Evolutionary conservation across 106 monocot genomes (phyloP).

Genomic region (Triglochin maritima): DNA sequence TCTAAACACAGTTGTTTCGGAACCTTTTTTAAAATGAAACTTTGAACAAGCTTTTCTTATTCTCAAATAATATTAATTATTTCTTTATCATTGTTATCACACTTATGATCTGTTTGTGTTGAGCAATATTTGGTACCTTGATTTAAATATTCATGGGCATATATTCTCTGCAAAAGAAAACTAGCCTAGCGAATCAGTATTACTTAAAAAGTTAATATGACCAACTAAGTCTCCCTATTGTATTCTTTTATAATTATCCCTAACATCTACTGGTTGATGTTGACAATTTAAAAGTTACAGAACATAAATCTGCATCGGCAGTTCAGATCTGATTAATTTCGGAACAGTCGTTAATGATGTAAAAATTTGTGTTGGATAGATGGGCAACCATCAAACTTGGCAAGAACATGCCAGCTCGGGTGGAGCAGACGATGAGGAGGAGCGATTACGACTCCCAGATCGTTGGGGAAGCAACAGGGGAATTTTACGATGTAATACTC

Average conservation of each 20-base stretch:
- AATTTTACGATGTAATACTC: slow-evolving; percentile 46
- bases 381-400: slow-evolving; percentile 48
- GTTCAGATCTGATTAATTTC: neutral
- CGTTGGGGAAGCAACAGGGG: slow-evolving; percentile 53
- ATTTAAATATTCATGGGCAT: neutral
- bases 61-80: too few relatives aligned
- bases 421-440: slow-evolving; percentile 35
- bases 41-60: too few relatives aligned
- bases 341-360: too few relatives aligned
- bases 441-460: slow-evolving; percentile 28
- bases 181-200: too few relatives aligned
- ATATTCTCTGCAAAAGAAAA: neutral
- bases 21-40: neutral
- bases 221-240: too few relatives aligned
- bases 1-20: neutral
- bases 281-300: neutral
- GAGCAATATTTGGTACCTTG: neutral
- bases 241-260: too few relatives aligned
- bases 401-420: slow-evolving; percentile 59
- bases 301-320: neutral
- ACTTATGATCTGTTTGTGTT: neutral
- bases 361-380: slow-evolving; percentile 7
- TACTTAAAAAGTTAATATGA: too few relatives aligned
- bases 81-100: neutral
- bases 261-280: too few relatives aligned